These are phyloP conservation scores for Martiniozyma abietophila DNA, from an alignment of 805 yeast species.

Conservation along the genomic window DNA sequence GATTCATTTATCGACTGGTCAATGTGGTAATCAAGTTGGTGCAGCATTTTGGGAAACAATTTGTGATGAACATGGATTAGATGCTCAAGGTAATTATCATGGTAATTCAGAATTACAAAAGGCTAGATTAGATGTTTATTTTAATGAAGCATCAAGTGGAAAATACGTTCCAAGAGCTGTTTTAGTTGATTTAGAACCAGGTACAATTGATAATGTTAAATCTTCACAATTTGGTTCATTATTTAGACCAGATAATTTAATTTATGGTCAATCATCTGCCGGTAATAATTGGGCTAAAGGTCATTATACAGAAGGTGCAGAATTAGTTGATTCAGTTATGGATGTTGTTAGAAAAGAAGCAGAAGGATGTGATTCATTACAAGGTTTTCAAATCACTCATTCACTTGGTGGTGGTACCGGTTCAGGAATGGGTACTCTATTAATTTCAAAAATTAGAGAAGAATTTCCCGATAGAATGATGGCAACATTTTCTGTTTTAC, in stretches of 20 bases:
- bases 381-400: slow-evolving; percentile 87
- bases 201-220: slow-evolving; percentile 80
- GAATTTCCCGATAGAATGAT: slow-evolving; percentile 94
- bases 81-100: slow-evolving; percentile 62
- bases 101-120: slow-evolving; percentile 47
- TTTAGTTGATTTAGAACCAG: slow-evolving; percentile 88
- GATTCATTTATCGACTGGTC: slow-evolving; percentile 96
- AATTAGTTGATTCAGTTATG: slow-evolving; percentile 79
- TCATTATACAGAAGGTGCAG: slow-evolving; percentile 95
- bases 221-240: slow-evolving; percentile 74
- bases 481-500: slow-evolving; percentile 91
- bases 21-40: slow-evolving; percentile 98
- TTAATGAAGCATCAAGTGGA: slow-evolving; percentile 77
- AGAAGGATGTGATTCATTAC: slow-evolving; percentile 85
- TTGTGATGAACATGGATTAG: slow-evolving; percentile 82
- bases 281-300: slow-evolving; percentile 98
- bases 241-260: slow-evolving; percentile 87
- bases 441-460: slow-evolving; percentile 78
- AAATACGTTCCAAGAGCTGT: slow-evolving; percentile 93
- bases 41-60: slow-evolving; percentile 92
- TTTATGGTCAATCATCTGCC: slow-evolving; percentile 85
- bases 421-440: slow-evolving; percentile 90
- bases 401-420: slow-evolving; percentile 92
- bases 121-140: slow-evolving; percentile 62
- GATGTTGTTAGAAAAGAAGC: slow-evolving; percentile 91